Evolutionary conservation across 495 filamentous ascomycete species (phyloP).

Genomic region (Penicillium alfredii): DNA sequence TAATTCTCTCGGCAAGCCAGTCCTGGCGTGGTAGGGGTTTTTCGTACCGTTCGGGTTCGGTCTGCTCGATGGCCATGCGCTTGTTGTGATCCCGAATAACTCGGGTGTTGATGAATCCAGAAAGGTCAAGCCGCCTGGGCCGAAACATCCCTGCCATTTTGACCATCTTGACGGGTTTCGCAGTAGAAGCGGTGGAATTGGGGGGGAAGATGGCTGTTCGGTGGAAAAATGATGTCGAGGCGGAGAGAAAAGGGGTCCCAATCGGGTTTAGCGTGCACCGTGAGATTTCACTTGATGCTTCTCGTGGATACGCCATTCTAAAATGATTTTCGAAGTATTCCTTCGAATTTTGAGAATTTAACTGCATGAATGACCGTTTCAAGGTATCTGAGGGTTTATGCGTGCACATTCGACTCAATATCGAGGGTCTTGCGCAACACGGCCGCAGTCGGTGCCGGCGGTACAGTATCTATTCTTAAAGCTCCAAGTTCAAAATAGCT

Average conservation of each 20-base stretch:
- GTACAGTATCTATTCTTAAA: no score
- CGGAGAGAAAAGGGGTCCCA: slow-evolving; percentile 23
- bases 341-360: no score
- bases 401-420: no score
- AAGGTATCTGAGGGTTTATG: no score
- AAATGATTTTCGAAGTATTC: no score
- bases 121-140: slow-evolving; percentile 79
- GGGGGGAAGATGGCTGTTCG: not conserved
- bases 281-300: slow-evolving; percentile 9
- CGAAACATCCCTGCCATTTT: slow-evolving; percentile 59
- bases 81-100: slow-evolving; percentile 91
- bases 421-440: no score
- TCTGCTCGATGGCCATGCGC: slow-evolving; percentile 80
- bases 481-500: no score
- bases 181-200: slow-evolving; percentile 2
- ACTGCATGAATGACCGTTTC: no score
- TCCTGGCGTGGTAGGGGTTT: not conserved
- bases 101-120: slow-evolving; percentile 75
- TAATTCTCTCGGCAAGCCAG: not conserved
- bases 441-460: no score
- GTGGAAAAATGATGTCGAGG: slow-evolving; percentile 8
- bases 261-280: slow-evolving; percentile 29
- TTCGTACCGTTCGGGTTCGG: slow-evolving; percentile 75
- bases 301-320: no score
- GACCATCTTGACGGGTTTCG: slow-evolving; percentile 16